Conservation (phyloP, 108 stramenopile species). For the Skeletonema menzelii region DNA sequence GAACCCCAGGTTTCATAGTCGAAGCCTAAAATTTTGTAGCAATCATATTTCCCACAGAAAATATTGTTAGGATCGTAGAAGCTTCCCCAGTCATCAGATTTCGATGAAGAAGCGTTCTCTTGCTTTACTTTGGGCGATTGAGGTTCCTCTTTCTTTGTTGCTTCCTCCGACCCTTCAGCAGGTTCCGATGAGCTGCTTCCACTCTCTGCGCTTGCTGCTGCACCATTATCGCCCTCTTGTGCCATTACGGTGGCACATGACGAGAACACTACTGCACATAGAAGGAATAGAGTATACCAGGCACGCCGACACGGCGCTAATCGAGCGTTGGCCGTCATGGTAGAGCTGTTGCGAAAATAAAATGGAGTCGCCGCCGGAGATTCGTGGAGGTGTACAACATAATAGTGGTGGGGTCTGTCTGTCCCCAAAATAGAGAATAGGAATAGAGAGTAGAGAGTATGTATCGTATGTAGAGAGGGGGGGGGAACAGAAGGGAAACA, state of each 20-base stretch:
- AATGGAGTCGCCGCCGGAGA: too few species aligned
- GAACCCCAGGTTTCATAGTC: conserved; percentile 75
- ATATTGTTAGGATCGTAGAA: conserved; percentile 86
- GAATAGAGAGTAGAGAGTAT: too few species aligned
- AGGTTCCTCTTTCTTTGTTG: not conserved
- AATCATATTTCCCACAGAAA: conserved; percentile 88
- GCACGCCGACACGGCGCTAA: not conserved
- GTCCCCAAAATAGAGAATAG: too few species aligned
- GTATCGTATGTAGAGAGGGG: too few species aligned
- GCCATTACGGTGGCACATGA: not conserved
- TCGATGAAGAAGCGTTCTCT: not conserved
- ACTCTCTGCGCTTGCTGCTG: not conserved
- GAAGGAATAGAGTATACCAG: not conserved
- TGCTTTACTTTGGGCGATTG: not conserved
- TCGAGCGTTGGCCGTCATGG: not conserved
- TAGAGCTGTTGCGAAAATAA: not conserved
- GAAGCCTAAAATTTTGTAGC: conserved; percentile 88
- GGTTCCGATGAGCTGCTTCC: not conserved
- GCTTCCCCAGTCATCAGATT: conserved; percentile 71
- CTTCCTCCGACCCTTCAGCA: not conserved
- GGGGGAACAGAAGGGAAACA: too few species aligned
- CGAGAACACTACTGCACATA: not conserved
- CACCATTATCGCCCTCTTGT: not conserved
- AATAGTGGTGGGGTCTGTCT: too few species aligned
- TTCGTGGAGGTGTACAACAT: not conserved